Conservation (phyloP, 2,329 filamentous ascomycete species). For the Xylariales sp. region DNA sequence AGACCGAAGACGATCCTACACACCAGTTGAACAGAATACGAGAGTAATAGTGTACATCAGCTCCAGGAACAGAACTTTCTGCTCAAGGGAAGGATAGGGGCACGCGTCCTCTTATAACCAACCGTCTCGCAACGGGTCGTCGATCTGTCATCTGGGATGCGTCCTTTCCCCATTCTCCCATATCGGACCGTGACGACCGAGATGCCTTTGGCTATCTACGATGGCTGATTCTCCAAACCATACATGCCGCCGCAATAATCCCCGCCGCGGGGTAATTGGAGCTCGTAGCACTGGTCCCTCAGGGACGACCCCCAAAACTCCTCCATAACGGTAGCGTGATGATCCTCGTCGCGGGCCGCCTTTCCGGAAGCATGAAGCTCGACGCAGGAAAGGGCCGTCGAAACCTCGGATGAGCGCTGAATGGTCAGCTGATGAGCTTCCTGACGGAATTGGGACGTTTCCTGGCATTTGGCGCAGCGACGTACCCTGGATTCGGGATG, state of each 20-base stretch:
- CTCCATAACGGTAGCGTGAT: slow-evolving; percentile 8
- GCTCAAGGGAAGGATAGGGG: background rate
- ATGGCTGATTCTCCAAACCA: slow-evolving; percentile 14
- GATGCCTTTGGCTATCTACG: slow-evolving; percentile 13
- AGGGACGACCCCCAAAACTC: slow-evolving; percentile 2
- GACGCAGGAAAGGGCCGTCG: slow-evolving; percentile 9
- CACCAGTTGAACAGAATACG: slow-evolving; percentile 7
- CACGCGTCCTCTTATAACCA: slow-evolving; percentile 21
- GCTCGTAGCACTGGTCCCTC: background rate
- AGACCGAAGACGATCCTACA: background rate
- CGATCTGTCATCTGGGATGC: slow-evolving; percentile 8
- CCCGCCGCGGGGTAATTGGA: slow-evolving; percentile 28
- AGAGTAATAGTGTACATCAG: slow-evolving; percentile 11
- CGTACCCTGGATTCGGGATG: slow-evolving; percentile 1
- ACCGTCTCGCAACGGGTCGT: slow-evolving; percentile 9
- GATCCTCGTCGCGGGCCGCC: slow-evolving; percentile 26
- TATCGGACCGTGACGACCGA: slow-evolving; percentile 51
- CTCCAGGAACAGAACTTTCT: slow-evolving; percentile 8
- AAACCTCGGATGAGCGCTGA: slow-evolving; percentile 14
- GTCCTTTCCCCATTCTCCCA: slow-evolving; percentile 35
- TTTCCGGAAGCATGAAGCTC: slow-evolving; percentile 24
- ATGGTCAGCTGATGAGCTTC: slow-evolving; percentile 5
- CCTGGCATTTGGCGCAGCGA: background rate
- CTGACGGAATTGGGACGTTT: background rate
- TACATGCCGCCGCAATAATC: slow-evolving; percentile 15